phyloP scores from a whole-genome alignment of 129 eudicot species.

The Flaveria linearis region DNA sequence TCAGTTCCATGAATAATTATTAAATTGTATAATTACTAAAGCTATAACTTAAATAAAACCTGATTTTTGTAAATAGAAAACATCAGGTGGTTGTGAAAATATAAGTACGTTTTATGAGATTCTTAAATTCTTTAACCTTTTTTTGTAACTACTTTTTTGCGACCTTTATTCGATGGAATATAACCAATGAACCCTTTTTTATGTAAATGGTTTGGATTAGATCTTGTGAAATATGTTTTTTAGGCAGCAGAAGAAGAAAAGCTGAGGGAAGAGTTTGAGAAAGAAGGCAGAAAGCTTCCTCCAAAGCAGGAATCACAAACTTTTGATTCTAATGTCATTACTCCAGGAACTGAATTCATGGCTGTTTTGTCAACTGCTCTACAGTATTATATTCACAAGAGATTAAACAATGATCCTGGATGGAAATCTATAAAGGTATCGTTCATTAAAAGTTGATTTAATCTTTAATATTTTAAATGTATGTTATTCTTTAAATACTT shows the following conservation, averaged over 20 bases:
- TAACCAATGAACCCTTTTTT: not conserved
- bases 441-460: slow-evolving; percentile 1
- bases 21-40: not conserved
- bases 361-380: slow-evolving; percentile 73
- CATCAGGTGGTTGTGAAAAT: slow-evolving; percentile 2
- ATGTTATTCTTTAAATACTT: not conserved
- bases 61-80: not conserved
- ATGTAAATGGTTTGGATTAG: not conserved
- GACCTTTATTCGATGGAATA: not conserved
- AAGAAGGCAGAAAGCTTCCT: slow-evolving; percentile 93
- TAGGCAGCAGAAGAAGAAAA: slow-evolving; percentile 97
- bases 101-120: not conserved
- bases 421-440: slow-evolving; percentile 89
- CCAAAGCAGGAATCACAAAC: slow-evolving; percentile 86
- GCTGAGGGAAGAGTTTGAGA: slow-evolving; percentile 83
- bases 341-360: slow-evolving; percentile 97
- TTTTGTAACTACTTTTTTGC: not conserved
- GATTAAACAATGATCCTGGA: slow-evolving; percentile 88
- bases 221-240: slow-evolving; percentile 19
- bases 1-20: not conserved
- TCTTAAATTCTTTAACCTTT: not conserved
- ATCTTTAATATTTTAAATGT: not conserved
- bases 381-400: slow-evolving; percentile 82
- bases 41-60: not conserved
- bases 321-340: slow-evolving; percentile 91